Evolutionary conservation across 1,139 yeast genomes (phyloP).

Genomic region (Tardiomyces depauwii): DNA sequence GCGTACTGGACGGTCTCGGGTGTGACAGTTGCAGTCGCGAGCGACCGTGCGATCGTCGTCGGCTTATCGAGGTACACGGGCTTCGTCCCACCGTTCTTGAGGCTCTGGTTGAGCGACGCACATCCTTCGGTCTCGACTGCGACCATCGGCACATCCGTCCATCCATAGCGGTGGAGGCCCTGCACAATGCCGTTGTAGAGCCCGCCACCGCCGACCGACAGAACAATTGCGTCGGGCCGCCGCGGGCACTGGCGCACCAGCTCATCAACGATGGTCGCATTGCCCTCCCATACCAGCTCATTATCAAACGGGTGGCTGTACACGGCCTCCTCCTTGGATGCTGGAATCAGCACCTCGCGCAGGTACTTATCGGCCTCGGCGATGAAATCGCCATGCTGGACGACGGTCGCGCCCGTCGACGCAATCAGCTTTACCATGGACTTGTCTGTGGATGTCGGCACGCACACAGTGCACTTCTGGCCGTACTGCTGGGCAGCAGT

Average conservation of each 20-base stretch:
- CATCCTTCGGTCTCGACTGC: constrained; percentile 62
- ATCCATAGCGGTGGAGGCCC: constrained; percentile 37
- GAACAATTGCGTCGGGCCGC: constrained; percentile 46
- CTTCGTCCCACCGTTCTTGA: constrained; percentile 29
- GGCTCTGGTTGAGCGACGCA: constrained; percentile 42
- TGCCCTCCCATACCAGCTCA: constrained; percentile 62
- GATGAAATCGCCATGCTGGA: constrained; percentile 46
- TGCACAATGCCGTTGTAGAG: constrained; percentile 51
- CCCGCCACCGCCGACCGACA: constrained; percentile 74
- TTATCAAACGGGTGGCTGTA: constrained; percentile 66
- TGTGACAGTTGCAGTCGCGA: constrained; percentile 51
- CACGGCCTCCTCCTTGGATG: constrained; percentile 23
- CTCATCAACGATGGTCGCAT: constrained; percentile 49
- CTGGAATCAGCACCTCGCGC: constrained; percentile 27
- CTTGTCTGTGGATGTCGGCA: constrained; percentile 39
- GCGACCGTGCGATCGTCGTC: constrained; percentile 48
- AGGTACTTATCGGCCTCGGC: constrained; percentile 52
- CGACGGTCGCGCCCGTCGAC: constrained; percentile 44
- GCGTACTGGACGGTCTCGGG: constrained; percentile 37
- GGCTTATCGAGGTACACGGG: constrained; percentile 35
- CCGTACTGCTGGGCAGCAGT: constrained; percentile 35
- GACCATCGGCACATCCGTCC: constrained; percentile 37
- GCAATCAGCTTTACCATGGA: constrained; percentile 34
- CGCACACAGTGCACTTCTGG: constrained; percentile 50
- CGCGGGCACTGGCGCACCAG: constrained; percentile 33